These are phyloP conservation scores for Elsinoe australis DNA, from an alignment of 2,329 filamentous ascomycete genomes.

Conservation along the genomic window DNA sequence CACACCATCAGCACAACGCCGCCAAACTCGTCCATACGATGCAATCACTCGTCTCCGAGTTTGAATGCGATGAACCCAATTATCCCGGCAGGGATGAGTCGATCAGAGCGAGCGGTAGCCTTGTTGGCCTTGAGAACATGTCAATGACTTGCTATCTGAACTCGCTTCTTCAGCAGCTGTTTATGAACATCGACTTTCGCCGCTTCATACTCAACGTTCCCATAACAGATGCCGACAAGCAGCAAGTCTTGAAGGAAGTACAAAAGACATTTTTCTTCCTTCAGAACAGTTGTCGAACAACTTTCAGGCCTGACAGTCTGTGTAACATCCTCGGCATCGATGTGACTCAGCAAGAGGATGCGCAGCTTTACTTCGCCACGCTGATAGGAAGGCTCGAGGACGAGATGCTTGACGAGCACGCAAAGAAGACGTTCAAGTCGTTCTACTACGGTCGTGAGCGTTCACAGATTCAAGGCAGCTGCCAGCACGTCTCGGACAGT, in stretches of 20 bases:
- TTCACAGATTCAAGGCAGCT: constrained; percentile 92
- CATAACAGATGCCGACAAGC: constrained; percentile 49
- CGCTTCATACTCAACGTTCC: constrained; percentile 61
- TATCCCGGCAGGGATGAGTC: constrained; percentile 1
- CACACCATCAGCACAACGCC: background rate
- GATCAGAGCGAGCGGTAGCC: constrained; percentile 48
- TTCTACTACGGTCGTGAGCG: constrained; percentile 90
- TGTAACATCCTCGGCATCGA: constrained; percentile 76
- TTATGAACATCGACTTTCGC: constrained; percentile 88
- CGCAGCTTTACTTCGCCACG: constrained; percentile 94
- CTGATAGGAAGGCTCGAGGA: constrained; percentile 87
- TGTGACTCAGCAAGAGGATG: constrained; percentile 89
- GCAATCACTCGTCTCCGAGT: background rate
- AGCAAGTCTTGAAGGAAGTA: constrained; percentile 66
- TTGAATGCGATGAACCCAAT: background rate
- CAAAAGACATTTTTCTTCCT: constrained; percentile 76
- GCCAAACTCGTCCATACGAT: background rate
- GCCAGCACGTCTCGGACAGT: constrained; percentile 83
- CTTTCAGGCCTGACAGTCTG: constrained; percentile 63
- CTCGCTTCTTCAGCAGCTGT: constrained; percentile 86
- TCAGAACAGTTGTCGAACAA: constrained; percentile 71
- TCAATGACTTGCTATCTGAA: constrained; percentile 98
- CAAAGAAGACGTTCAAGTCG: constrained; percentile 64
- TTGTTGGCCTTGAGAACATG: constrained; percentile 82
- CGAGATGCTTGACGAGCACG: constrained; percentile 60